Evolutionary conservation across 2,329 filamentous ascomycete genomes (phyloP).

Genomic region (Colletotrichum lentis): DNA sequence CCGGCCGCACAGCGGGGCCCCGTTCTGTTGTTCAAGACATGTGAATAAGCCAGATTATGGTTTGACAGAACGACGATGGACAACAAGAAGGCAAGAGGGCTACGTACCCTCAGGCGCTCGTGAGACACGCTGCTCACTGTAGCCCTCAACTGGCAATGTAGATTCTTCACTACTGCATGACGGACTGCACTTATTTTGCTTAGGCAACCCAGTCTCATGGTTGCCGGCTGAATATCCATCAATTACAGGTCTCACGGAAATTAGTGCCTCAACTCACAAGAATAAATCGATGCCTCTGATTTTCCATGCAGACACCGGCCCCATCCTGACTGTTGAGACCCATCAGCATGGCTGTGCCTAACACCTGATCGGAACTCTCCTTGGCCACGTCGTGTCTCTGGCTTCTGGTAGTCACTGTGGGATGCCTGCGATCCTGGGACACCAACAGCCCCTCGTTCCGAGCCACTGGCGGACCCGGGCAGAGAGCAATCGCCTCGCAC

Average conservation of each 20-base stretch:
- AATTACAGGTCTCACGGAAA: not conserved
- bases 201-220: not conserved
- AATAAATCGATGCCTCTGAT: too few relatives aligned
- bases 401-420: not conserved
- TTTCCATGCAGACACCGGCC: not conserved
- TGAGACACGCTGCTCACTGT: not conserved
- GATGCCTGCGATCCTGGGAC: slow-evolving; percentile 4
- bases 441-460: not conserved
- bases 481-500: slow-evolving; percentile 13
- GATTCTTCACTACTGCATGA: not conserved
- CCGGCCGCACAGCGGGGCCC: not conserved
- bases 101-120: slow-evolving; percentile 16
- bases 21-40: slow-evolving; percentile 3
- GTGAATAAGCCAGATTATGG: slow-evolving; percentile 13
- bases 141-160: not conserved
- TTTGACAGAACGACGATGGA: not conserved
- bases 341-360: not conserved
- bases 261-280: not conserved
- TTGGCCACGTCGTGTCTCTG: not conserved
- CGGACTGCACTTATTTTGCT: not conserved
- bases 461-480: not conserved
- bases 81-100: not conserved
- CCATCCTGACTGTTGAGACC: not conserved
- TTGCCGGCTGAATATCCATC: not conserved
- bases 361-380: not conserved